These are phyloP conservation scores for Microbotryum saponariae DNA, from an alignment of 1,284 basidiomycete genomes.

Conservation along the genomic window DNA sequence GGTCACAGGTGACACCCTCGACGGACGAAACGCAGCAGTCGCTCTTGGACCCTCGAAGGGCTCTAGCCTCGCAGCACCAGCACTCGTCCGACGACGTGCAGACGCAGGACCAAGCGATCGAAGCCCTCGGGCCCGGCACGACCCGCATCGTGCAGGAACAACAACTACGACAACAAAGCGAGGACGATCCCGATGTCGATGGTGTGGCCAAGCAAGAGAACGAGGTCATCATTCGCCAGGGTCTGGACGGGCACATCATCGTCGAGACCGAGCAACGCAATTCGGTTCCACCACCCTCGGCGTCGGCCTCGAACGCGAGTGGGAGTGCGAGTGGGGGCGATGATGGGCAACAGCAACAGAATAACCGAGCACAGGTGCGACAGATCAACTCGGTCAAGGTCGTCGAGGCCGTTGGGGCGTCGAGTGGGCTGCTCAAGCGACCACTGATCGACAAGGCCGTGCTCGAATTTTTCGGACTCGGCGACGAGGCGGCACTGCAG, in stretches of 20 bases:
- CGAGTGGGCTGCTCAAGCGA: too few relatives aligned
- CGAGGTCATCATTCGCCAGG: constrained; percentile 3
- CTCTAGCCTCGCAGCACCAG: constrained; percentile 6
- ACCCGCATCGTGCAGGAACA: constrained; percentile 1
- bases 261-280: constrained; percentile 4
- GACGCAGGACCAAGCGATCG: constrained; percentile 3
- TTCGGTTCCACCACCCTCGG: neutral
- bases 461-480: too few relatives aligned
- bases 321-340: too few relatives aligned
- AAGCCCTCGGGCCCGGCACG: neutral
- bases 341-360: too few relatives aligned
- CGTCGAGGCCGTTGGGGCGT: too few relatives aligned
- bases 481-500: too few relatives aligned
- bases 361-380: too few relatives aligned
- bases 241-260: neutral
- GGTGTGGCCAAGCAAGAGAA: constrained; percentile 1
- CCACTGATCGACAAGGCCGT: too few relatives aligned
- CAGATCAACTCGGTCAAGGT: too few relatives aligned
- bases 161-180: neutral
- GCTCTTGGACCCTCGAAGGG: neutral
- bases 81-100: constrained; percentile 1
- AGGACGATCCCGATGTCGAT: neutral
- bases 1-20: too few relatives aligned
- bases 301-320: too few relatives aligned
- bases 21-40: too few relatives aligned